Base-by-base conservation (phyloP, 129 eudicot genomes). In the Centaurea solstitialis region DNA sequence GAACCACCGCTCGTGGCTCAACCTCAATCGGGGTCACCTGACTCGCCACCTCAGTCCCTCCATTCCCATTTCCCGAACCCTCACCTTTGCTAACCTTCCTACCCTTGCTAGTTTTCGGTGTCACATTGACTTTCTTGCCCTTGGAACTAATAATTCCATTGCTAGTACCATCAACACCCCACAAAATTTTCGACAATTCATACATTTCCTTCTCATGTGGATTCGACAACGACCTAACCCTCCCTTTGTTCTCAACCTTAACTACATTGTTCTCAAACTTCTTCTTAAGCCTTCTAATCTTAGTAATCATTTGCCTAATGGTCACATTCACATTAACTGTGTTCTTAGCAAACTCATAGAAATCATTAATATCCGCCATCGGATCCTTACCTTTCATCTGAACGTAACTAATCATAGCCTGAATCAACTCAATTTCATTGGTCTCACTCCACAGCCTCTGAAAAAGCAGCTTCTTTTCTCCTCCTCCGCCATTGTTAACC, bases 381-480 rank as follows among this genome's bases (percentile, higher is more conserved):
- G 94, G 98, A 39, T 87, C 92, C 4, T 86, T 41, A 15, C 88
- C 89, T 23, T 86, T 91, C 33, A 87, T 82, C 6, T 67, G 70
- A 37, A 33, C 53, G 53, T 85, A 93, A 24, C 86, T 86, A 13
- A 85, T 79, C 87, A 93, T 86, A 38, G 97, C 98, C 73, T 91
- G 76, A 53, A 93, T 72, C 10, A 93, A 72, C 81, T 43, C 97
- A 77, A 93, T 81, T 78, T 91, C 97, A 30, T 89, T 91, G 0
- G 89, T 94, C 61, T 84, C 97, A 38, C 98, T 93, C 93, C 92
- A 93, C n/a, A 93, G 38, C 74, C 98, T 79, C 85, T 85, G 92
- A 77, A 93, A 90, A 10, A 87, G 78, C 53, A 30, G 76, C 75
- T 87, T 90, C 84, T 84, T 84, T 20, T 74, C 74, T 6, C 78